Conservation (phyloP, 495 filamentous ascomycete genomes). For the Xylaria sp. region DNA sequence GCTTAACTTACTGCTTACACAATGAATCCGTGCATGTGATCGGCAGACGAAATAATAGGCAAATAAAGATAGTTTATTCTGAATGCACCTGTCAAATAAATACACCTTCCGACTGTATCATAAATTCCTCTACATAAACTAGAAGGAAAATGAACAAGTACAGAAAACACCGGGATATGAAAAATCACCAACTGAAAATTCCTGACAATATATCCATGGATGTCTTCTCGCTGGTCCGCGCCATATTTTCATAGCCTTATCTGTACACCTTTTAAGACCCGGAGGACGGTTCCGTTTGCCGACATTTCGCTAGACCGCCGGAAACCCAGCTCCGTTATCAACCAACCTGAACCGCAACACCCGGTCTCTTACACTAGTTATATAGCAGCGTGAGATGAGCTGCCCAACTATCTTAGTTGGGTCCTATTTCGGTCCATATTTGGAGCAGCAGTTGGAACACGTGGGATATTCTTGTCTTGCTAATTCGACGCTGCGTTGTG, state of each 20-base stretch:
- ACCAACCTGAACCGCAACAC: not conserved
- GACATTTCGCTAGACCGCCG: slow-evolving; percentile 8
- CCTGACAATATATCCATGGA: not conserved
- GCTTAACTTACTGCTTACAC: not conserved
- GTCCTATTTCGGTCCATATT: not conserved
- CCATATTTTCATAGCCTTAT: not conserved
- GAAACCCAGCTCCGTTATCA: not conserved
- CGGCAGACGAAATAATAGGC: not conserved
- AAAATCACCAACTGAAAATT: not conserved
- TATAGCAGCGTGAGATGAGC: not conserved
- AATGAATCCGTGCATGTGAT: not conserved
- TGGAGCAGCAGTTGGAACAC: not conserved
- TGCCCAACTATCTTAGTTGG: not conserved
- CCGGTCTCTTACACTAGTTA: not conserved
- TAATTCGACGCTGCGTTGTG: not conserved
- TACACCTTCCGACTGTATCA: no score
- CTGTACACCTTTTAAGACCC: not conserved
- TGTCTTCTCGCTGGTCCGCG: not conserved
- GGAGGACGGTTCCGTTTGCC: not conserved
- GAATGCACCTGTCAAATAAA: no score
- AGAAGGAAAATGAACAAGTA: not conserved
- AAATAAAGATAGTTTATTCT: no score
- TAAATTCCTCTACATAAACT: no score
- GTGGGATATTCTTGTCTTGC: not conserved
- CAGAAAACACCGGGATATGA: not conserved